A percentile compares a stretch with the other conserved stretches of the same genome.
Conservation (phyloP, 257 asterid species). For the Henckelia pumila region DNA sequence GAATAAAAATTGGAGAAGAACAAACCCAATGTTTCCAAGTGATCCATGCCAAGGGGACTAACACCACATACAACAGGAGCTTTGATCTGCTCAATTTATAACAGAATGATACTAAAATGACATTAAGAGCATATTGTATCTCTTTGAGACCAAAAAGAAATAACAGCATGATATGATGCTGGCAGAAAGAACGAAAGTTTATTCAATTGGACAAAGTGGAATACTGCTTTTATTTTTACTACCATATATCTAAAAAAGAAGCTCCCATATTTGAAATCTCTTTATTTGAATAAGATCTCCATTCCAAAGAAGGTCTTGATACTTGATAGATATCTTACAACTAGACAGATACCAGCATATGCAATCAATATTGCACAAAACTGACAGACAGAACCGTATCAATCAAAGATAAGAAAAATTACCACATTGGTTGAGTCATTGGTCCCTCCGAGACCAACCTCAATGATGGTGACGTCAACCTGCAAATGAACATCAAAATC, state of each 20-base stretch:
- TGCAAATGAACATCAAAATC: conserved; percentile 31
- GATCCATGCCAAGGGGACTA: conserved; percentile 92
- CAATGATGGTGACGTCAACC: conserved; percentile 93
- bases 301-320: neutral
- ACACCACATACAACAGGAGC: conserved; percentile 88
- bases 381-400: conserved; percentile 17
- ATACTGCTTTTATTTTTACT: neutral
- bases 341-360: neutral
- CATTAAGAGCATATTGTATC: conserved; percentile 8
- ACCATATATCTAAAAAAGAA: neutral
- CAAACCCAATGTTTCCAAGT: conserved; percentile 82
- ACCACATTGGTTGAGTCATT: conserved; percentile 94
- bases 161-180: neutral
- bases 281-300: neutral
- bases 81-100: conserved; percentile 52
- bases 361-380: conserved; percentile 9
- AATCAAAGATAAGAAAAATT: conserved; percentile 22
- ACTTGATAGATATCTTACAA: neutral
- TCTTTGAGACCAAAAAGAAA: neutral
- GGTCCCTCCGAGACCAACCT: conserved; percentile 96
- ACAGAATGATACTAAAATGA: conserved; percentile 18
- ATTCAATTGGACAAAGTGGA: neutral
- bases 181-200: neutral
- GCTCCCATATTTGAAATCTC: neutral
- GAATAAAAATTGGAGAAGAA: conserved; percentile 20